Conservation (phyloP, 805 yeast genomes). For the Millerozyma miso region DNA sequence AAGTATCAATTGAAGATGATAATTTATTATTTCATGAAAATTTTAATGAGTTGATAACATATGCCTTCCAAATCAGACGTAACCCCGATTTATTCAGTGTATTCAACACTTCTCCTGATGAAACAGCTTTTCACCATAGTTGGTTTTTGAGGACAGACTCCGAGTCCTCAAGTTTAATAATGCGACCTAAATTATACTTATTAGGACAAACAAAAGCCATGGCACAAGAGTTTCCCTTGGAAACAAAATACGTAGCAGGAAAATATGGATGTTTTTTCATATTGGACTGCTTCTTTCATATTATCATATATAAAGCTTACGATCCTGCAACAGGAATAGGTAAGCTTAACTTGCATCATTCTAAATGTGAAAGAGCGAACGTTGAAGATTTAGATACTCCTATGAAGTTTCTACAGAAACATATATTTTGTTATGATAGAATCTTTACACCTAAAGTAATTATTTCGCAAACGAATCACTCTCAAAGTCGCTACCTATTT, state of each 20-base stretch:
- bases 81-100: slow-evolving; percentile 33
- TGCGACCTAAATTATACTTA: slow-evolving; percentile 28
- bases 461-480: slow-evolving; percentile 33
- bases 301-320: slow-evolving; percentile 19
- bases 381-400: slow-evolving; percentile 11
- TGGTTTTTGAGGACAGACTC: slow-evolving; percentile 20
- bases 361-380: slow-evolving; percentile 19
- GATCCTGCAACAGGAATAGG: slow-evolving; percentile 4
- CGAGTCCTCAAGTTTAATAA: slow-evolving; percentile 17
- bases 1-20: too few relatives aligned
- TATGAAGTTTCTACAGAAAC: slow-evolving; percentile 10
- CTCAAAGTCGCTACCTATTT: slow-evolving; percentile 17
- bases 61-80: slow-evolving; percentile 30
- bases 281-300: slow-evolving; percentile 26
- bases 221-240: not conserved
- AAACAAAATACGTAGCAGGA: not conserved
- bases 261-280: slow-evolving; percentile 15
- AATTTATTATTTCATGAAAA: slow-evolving; percentile 21
- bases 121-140: slow-evolving; percentile 38
- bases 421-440: slow-evolving; percentile 5
- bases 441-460: slow-evolving; percentile 19
- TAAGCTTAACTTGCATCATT: slow-evolving; percentile 22
- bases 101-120: slow-evolving; percentile 43
- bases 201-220: not conserved
- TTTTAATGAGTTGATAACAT: slow-evolving; percentile 25